A percentile compares a stretch with the other conserved stretches of the same genome.
phyloP scores from a whole-genome alignment of 2,329 filamentous ascomycete species.

The Raffaelea arxii region DNA sequence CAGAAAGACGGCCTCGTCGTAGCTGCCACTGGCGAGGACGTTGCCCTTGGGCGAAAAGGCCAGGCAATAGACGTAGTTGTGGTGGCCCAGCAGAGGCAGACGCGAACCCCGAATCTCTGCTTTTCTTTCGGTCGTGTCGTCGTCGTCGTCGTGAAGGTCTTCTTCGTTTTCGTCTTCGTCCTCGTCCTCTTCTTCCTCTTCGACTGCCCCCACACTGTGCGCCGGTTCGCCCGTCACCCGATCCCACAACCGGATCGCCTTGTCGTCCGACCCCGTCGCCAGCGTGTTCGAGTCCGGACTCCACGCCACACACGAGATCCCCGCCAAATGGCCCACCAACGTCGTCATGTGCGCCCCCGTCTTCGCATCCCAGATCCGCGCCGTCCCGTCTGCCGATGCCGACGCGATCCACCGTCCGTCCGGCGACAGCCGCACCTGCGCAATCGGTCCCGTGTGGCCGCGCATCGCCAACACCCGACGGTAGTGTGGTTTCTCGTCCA shows the following conservation, averaged over 20 bases:
- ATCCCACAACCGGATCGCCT: constrained; percentile 90
- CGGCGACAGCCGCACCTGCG: constrained; percentile 83
- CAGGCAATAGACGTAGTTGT: constrained; percentile 91
- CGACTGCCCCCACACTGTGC: constrained; percentile 16
- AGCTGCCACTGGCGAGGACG: constrained; percentile 88
- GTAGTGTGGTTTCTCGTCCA: constrained; percentile 56
- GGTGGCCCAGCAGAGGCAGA: constrained; percentile 67
- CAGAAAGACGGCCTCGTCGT: constrained; percentile 92
- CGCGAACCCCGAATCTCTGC: constrained; percentile 25
- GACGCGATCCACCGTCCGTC: constrained; percentile 85
- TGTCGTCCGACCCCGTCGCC: constrained; percentile 91
- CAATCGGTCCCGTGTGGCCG: constrained; percentile 71
- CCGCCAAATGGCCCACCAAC: constrained; percentile 85
- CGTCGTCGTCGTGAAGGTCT: background rate
- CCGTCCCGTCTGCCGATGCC: constrained; percentile 77
- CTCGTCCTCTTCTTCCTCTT: background rate
- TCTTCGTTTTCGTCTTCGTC: background rate
- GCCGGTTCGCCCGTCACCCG: constrained; percentile 42
- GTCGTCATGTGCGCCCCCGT: constrained; percentile 78
- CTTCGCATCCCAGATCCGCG: constrained; percentile 80
- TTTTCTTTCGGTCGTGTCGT: constrained; percentile 3
- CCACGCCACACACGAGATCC: constrained; percentile 91
- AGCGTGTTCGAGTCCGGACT: constrained; percentile 78
- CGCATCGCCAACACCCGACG: constrained; percentile 58
- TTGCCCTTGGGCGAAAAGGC: constrained; percentile 98